These are phyloP conservation scores for Verticillium nonalfalfae DNA, from an alignment of 2,329 filamentous ascomycete genomes.

Conservation along the genomic window DNA sequence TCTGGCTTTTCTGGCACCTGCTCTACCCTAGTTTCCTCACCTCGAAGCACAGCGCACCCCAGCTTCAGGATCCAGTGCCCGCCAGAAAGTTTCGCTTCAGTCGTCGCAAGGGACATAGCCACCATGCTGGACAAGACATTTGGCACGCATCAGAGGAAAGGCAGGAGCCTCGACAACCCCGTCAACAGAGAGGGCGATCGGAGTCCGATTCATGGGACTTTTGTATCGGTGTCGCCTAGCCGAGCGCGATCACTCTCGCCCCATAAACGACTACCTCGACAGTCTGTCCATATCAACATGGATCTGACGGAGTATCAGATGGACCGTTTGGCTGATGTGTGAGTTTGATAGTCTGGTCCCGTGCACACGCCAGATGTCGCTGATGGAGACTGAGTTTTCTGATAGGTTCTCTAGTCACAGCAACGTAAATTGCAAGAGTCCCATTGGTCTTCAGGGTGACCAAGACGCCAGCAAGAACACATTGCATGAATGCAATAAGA, in stretches of 20 bases:
- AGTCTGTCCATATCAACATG: conserved; percentile 38
- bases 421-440: not conserved
- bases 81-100: not conserved
- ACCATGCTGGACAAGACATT: not conserved
- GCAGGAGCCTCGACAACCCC: conserved; percentile 2
- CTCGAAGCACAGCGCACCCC: too few species aligned
- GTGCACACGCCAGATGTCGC: not conserved
- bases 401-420: conserved; percentile 4
- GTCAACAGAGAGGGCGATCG: conserved; percentile 6
- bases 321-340: conserved; percentile 40
- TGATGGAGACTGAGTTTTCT: not conserved
- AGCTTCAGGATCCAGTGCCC: not conserved
- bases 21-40: not conserved
- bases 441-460: not conserved
- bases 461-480: not conserved
- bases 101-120: not conserved
- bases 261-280: conserved; percentile 22
- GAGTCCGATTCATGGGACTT: conserved; percentile 27
- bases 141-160: conserved; percentile 2
- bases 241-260: conserved; percentile 28
- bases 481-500: not conserved
- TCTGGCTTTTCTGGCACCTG: not conserved
- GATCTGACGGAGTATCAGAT: conserved; percentile 43
- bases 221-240: conserved; percentile 25
- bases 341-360: conserved; percentile 11